Base-by-base conservation (phyloP, 2,329 filamentous ascomycete species). In the Dothideomycetes sp. region DNA sequence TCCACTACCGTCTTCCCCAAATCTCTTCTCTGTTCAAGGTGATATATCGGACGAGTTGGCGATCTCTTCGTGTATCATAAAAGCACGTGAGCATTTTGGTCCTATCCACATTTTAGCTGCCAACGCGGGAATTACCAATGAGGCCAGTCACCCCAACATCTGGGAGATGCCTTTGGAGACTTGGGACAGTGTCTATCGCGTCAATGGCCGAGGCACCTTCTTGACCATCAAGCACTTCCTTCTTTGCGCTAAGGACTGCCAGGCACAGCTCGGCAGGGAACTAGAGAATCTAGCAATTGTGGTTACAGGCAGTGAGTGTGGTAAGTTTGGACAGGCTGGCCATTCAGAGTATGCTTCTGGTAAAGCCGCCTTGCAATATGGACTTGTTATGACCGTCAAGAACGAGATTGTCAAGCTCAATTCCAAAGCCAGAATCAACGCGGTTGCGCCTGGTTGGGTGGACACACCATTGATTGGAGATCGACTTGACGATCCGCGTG, bases 221-320 rank as follows among this genome's bases (percentile, higher is more conserved):
- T 56, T 76, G 3, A 70, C 69, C 0, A 67, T 75, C 51, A 75
- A 75, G 47, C 67, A 73, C 43, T 75, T 74, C 51, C 54, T 75
- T 4, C 62, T 56, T 22, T 53, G 56, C 1, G 63, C 68, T 0
- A 59, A 64, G 11, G 44, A 49, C 3, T 43, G 51, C 2, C 70
- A 73, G 45, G 48, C 62, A 16, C 45, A 43, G 12, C 14, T 35
- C 2, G 47, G 52, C 1, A 50, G 51, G 24, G 64, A 70, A 43
- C 43, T 73, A 3, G 50, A 63, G 2, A 73, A 73, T 40, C 58
- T 73, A 2, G 63, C 70, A 5, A 66, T 75, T 36, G 64, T 75
- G 0, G 61, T 75, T 7, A 71, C 68, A 0, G 71, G 70, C 3
- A 68, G 62, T n/a, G 69, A 73, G 48, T 66, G 61, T 33, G 68